Percentiles rank a stretch among this genome's conserved stretches.
Conservation (phyloP, 2,329 filamentous ascomycete genomes). For the Trichoderma sp. region DNA sequence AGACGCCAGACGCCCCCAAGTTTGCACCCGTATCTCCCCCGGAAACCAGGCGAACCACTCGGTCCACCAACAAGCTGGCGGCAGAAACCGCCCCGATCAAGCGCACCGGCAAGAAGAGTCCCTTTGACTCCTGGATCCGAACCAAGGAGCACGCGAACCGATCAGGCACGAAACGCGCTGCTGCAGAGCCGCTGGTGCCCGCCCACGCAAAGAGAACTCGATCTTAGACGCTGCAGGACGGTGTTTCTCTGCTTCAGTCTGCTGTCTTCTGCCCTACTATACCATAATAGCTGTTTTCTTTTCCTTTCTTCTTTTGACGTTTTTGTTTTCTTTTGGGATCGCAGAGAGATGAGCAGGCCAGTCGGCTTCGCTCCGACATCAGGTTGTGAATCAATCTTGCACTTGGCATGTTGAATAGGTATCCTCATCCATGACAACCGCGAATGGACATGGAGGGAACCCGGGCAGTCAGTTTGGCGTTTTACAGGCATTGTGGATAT, state of each 20-base stretch:
- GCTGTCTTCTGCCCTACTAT: slow-evolving; percentile 19
- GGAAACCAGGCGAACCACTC: slow-evolving; percentile 61
- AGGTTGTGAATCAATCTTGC: slow-evolving; percentile 24
- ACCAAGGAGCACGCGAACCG: slow-evolving; percentile 59
- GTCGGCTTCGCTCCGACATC: background rate
- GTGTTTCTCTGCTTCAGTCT: background rate
- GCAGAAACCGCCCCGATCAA: slow-evolving; percentile 49
- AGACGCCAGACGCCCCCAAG: slow-evolving; percentile 59
- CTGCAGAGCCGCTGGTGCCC: slow-evolving; percentile 37
- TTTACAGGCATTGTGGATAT: slow-evolving; percentile 28
- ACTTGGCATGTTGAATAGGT: slow-evolving; percentile 25
- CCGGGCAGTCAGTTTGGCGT: slow-evolving; percentile 26
- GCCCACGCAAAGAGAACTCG: slow-evolving; percentile 43
- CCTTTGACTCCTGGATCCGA: slow-evolving; percentile 70
- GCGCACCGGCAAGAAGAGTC: slow-evolving; percentile 49
- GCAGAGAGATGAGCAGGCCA: slow-evolving; percentile 11
- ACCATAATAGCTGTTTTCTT: slow-evolving; percentile 26
- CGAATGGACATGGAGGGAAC: slow-evolving; percentile 25
- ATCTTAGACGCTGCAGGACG: slow-evolving; percentile 33
- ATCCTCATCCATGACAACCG: slow-evolving; percentile 25
- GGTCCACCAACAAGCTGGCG: slow-evolving; percentile 55
- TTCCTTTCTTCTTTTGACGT: background rate
- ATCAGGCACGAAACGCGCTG: slow-evolving; percentile 48
- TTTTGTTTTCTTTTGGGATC: slow-evolving; percentile 2
- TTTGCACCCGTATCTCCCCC: slow-evolving; percentile 65